phyloP scores from a whole-genome alignment of 2,329 filamentous ascomycete genomes.

The Remersonia thermophila region DNA sequence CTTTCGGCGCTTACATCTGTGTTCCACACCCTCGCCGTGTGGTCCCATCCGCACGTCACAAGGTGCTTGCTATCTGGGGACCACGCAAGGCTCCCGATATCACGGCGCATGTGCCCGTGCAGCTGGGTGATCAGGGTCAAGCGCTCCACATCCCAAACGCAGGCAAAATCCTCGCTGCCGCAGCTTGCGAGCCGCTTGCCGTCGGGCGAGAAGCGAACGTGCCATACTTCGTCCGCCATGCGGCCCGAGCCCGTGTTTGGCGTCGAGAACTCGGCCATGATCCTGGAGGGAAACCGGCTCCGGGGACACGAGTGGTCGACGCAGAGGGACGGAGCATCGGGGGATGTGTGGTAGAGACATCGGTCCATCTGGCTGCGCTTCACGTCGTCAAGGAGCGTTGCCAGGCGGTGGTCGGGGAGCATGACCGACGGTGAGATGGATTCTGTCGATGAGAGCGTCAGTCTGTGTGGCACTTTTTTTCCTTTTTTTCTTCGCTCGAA shows the following conservation, averaged over 20 bases:
- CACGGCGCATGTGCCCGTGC: constrained; percentile 50
- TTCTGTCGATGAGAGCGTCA: constrained; percentile 41
- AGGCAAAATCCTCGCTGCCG: constrained; percentile 59
- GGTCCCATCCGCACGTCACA: constrained; percentile 70
- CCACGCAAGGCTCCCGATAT: constrained; percentile 72
- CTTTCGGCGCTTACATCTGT: constrained; percentile 38
- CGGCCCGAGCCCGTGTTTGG: constrained; percentile 29
- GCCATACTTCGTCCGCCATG: constrained; percentile 80
- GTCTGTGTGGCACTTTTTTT: no score
- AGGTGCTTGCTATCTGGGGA: constrained; percentile 83
- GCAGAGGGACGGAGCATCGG: constrained; percentile 69
- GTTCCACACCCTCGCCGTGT: constrained; percentile 65
- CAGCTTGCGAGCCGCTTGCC: constrained; percentile 73
- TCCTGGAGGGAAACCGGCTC: constrained; percentile 63
- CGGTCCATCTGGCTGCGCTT: constrained; percentile 72
- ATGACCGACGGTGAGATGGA: constrained; percentile 94
- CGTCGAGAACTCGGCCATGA: constrained; percentile 50
- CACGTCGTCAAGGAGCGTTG: constrained; percentile 67
- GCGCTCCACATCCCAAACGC: constrained; percentile 67
- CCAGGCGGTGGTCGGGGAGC: constrained; percentile 85
- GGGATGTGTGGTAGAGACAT: constrained; percentile 82
- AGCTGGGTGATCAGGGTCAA: constrained; percentile 55
- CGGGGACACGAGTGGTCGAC: constrained; percentile 76
- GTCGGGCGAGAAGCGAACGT: constrained; percentile 79
- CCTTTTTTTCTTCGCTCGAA: no score